phyloP scores from a whole-genome alignment of 2,329 filamentous ascomycete genomes.

The Ophiostoma populinum region DNA sequence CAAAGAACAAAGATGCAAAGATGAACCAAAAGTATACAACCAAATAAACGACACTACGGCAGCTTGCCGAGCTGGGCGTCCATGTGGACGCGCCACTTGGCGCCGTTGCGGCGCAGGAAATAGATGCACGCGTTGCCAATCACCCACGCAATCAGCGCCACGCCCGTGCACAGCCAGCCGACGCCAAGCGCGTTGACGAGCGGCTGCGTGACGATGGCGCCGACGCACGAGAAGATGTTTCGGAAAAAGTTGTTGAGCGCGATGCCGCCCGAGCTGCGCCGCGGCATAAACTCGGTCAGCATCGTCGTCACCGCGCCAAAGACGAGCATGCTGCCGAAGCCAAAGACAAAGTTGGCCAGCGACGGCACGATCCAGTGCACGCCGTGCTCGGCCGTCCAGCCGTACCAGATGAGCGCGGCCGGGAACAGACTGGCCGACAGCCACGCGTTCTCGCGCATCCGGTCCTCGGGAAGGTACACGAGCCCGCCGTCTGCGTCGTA shows the following conservation, averaged over 20 bases:
- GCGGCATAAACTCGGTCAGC: conserved; percentile 71
- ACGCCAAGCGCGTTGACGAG: conserved; percentile 54
- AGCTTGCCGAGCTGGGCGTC: conserved; percentile 23
- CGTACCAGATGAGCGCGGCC: conserved; percentile 53
- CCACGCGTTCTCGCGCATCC: conserved; percentile 72
- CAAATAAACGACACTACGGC: neutral
- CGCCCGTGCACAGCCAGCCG: conserved; percentile 56
- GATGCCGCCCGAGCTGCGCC: conserved; percentile 51
- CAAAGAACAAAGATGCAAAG: neutral
- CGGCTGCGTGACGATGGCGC: conserved; percentile 51
- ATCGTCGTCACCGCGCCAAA: conserved; percentile 62
- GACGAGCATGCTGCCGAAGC: conserved; percentile 61
- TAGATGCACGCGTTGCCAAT: conserved; percentile 41
- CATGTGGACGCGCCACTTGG: conserved; percentile 47
- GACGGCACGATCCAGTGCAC: conserved; percentile 46
- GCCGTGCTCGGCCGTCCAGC: conserved; percentile 53
- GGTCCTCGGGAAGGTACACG: conserved; percentile 58
- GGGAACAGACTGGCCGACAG: conserved; percentile 56
- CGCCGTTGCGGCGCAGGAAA: conserved; percentile 40
- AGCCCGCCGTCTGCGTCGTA: conserved; percentile 50
- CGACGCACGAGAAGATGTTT: conserved; percentile 62
- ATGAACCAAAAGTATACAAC: neutral
- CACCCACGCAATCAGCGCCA: conserved; percentile 34
- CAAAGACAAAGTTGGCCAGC: conserved; percentile 57
- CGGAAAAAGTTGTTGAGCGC: conserved; percentile 69